Evolutionary conservation across 305 asterid genomes (phyloP).

Genomic region (Solanum chacoense): DNA sequence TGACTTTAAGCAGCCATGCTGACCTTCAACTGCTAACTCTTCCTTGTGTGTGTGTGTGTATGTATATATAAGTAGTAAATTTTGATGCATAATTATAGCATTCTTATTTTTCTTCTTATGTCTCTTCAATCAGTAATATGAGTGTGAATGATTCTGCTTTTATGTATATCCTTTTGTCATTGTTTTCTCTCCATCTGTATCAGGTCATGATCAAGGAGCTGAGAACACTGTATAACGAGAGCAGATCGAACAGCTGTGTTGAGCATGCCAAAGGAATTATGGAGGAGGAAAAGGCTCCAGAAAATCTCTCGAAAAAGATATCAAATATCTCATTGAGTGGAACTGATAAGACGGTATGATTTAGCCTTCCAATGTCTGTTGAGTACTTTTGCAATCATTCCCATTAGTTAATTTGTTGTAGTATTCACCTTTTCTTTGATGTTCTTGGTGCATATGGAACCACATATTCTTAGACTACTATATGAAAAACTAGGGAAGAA

Average conservation of each 20-base stretch:
- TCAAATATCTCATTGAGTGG: slow-evolving; percentile 59
- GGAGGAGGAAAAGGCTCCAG: slow-evolving; percentile 92
- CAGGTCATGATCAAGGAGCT: slow-evolving; percentile 64
- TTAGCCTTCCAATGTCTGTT: background rate
- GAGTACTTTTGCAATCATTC: background rate
- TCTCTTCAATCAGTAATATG: background rate
- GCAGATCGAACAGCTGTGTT: slow-evolving; percentile 76
- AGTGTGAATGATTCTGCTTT: background rate
- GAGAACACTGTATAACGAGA: slow-evolving; percentile 48
- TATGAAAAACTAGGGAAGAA: background rate
- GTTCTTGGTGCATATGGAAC: background rate
- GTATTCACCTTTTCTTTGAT: background rate
- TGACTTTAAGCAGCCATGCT: background rate
- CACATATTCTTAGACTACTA: background rate
- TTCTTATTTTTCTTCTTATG: background rate
- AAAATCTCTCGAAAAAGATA: slow-evolving; percentile 64
- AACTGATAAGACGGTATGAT: slow-evolving; percentile 63
- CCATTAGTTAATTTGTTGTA: background rate
- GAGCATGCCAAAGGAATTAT: slow-evolving; percentile 88
- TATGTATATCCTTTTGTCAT: background rate
- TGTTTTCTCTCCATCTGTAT: background rate
- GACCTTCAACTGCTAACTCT: background rate
- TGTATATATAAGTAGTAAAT: background rate
- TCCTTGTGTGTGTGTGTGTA: background rate
- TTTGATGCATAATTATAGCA: background rate